Percentiles rank a stretch among this genome's conserved stretches.
phyloP scores from a whole-genome alignment of 2,329 filamentous ascomycete genomes.

The Malbranchea zuffiana region DNA sequence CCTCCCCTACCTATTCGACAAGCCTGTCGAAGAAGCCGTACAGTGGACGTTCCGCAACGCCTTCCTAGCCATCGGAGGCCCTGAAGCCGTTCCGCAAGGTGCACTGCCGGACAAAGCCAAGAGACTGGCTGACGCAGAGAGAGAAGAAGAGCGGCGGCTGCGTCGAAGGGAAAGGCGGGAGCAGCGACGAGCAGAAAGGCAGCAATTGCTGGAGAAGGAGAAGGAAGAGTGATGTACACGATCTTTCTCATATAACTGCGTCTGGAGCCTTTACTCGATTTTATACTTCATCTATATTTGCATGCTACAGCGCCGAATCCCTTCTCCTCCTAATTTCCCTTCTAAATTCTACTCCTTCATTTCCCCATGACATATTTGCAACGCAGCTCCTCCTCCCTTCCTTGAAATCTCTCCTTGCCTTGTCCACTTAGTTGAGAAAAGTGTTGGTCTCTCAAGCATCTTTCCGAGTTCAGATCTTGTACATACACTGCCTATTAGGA shows the following conservation, averaged over 20 bases:
- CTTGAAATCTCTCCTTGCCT: too few species aligned
- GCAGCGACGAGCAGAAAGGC: constrained; percentile 16
- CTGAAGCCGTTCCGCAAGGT: constrained; percentile 39
- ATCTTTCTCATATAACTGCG: neutral
- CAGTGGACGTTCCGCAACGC: constrained; percentile 82
- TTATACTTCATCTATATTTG: too few species aligned
- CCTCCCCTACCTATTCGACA: constrained; percentile 73
- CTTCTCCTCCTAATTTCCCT: too few species aligned
- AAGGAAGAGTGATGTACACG: constrained; percentile 10
- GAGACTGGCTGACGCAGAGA: constrained; percentile 17
- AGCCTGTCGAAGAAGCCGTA: constrained; percentile 83
- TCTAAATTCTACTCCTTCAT: too few species aligned
- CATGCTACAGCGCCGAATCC: neutral
- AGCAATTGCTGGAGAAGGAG: constrained; percentile 10
- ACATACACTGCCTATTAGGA: too few species aligned
- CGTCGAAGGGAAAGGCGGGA: constrained; percentile 21
- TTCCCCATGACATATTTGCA: too few species aligned
- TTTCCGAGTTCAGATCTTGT: too few species aligned
- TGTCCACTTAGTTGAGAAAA: too few species aligned
- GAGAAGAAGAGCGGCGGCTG: constrained; percentile 16
- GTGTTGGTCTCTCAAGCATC: too few species aligned
- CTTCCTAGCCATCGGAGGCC: constrained; percentile 62
- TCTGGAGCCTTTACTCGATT: neutral
- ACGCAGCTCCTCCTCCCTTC: too few species aligned
- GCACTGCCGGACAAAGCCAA: constrained; percentile 9